Percentiles rank a stretch among this genome's conserved stretches.
Conservation (phyloP, 495 filamentous ascomycete species). For the Xylaria telfairii region DNA sequence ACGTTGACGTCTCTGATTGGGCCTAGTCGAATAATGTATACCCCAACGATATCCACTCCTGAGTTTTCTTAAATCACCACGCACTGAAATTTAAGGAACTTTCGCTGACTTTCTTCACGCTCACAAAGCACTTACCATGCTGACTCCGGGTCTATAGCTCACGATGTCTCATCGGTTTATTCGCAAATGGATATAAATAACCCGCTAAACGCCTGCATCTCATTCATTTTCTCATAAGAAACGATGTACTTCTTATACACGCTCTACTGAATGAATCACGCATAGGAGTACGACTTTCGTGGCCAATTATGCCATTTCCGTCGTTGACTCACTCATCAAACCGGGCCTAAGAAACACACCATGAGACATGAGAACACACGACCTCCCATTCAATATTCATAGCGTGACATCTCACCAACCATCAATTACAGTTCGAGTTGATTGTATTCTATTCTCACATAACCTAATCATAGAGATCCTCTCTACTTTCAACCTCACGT, state of each 20-base stretch:
- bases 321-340: not conserved
- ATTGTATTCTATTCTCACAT: too few species aligned
- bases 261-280: not conserved
- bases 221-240: not conserved
- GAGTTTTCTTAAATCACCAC: not conserved
- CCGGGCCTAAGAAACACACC: not conserved
- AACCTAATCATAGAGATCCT: too few species aligned
- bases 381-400: too few species aligned
- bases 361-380: not conserved
- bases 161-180: not conserved
- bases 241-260: not conserved
- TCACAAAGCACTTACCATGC: not conserved
- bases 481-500: too few species aligned
- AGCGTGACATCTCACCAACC: too few species aligned
- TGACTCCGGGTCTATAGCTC: not conserved
- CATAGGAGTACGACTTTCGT: not conserved
- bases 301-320: not conserved
- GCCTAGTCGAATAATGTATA: not conserved
- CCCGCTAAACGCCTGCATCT: not conserved
- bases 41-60: constrained; percentile 13
- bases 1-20: constrained; percentile 23
- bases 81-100: constrained; percentile 9
- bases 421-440: too few species aligned
- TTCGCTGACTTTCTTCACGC: not conserved
- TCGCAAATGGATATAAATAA: not conserved